Percentiles rank a stretch among this genome's conserved stretches.
These are phyloP conservation scores for Solanum chmielewskii DNA, from an alignment of 257 asterid species.

Conservation along the genomic window DNA sequence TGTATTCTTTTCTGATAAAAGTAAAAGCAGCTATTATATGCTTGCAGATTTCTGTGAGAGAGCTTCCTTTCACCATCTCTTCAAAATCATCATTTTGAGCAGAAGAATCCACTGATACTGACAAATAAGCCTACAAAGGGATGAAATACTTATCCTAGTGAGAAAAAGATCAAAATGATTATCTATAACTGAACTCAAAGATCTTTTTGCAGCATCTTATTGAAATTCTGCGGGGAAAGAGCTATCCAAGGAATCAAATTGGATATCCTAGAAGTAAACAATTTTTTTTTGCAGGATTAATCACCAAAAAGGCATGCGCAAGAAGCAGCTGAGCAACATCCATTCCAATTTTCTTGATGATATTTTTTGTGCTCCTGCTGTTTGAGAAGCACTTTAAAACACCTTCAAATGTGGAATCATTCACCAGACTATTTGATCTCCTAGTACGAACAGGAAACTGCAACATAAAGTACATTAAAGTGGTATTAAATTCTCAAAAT, in stretches of 20 bases:
- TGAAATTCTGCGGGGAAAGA: background rate
- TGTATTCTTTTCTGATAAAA: slow-evolving; percentile 47
- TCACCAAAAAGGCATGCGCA: slow-evolving; percentile 78
- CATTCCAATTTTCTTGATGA: slow-evolving; percentile 45
- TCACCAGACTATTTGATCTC: slow-evolving; percentile 27
- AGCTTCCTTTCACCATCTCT: slow-evolving; percentile 25
- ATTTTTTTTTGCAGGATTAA: background rate
- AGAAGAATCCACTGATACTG: slow-evolving; percentile 19
- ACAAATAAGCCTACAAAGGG: slow-evolving; percentile 58
- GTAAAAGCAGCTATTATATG: slow-evolving; percentile 47
- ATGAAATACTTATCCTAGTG: background rate
- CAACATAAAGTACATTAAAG: background rate
- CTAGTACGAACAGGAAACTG: slow-evolving; percentile 65
- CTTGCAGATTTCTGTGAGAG: slow-evolving; percentile 45
- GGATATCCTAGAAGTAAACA: background rate
- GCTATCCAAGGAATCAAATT: background rate
- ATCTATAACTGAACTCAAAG: background rate
- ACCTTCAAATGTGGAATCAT: slow-evolving; percentile 40
- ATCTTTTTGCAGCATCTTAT: background rate
- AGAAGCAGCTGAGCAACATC: slow-evolving; percentile 65
- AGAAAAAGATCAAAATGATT: background rate
- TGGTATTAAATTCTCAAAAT: background rate
- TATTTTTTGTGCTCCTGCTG: slow-evolving; percentile 41
- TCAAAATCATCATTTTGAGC: slow-evolving; percentile 23
- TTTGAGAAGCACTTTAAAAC: slow-evolving; percentile 59